Conservation (phyloP, 2,329 filamentous ascomycete genomes). For the Aspergillus floridensis region DNA sequence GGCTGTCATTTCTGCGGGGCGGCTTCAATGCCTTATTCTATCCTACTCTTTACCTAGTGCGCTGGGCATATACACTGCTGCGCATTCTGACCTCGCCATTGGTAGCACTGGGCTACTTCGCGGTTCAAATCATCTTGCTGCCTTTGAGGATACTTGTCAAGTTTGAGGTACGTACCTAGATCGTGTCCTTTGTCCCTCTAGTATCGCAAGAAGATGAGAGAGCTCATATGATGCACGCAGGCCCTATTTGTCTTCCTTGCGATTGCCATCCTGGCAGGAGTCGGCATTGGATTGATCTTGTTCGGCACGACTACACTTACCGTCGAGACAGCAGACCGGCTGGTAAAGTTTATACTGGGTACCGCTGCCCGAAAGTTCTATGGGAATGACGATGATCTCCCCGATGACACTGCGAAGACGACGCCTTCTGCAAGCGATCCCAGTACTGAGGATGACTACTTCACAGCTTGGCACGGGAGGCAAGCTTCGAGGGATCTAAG, state of each 20-base stretch:
- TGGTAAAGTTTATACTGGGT: constrained; percentile 36
- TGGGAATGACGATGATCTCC: not conserved
- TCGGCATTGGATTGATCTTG: constrained; percentile 59
- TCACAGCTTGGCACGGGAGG: not conserved
- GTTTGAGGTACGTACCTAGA: constrained; percentile 51
- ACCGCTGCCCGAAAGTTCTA: not conserved
- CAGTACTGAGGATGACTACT: not conserved
- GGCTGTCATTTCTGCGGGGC: constrained; percentile 11
- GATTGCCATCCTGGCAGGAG: constrained; percentile 66
- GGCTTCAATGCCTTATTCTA: constrained; percentile 9
- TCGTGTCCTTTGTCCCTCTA: not conserved
- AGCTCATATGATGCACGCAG: constrained; percentile 25
- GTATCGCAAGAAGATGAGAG: not conserved
- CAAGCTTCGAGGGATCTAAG: not conserved
- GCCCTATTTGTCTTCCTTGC: constrained; percentile 57
- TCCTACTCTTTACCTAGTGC: constrained; percentile 18
- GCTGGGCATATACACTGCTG: constrained; percentile 28
- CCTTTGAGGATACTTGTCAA: constrained; percentile 52
- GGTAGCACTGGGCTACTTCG: constrained; percentile 45
- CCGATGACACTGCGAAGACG: not conserved
- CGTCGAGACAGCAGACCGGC: constrained; percentile 50
- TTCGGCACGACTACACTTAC: constrained; percentile 57
- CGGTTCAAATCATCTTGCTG: constrained; percentile 43
- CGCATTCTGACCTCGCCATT: constrained; percentile 47
- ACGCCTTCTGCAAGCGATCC: not conserved